A percentile compares a stretch with the other conserved stretches of the same genome.
Evolutionary conservation across 164 flowering plant genomes (phyloP).

Genomic region (Aristolochia contorta): DNA sequence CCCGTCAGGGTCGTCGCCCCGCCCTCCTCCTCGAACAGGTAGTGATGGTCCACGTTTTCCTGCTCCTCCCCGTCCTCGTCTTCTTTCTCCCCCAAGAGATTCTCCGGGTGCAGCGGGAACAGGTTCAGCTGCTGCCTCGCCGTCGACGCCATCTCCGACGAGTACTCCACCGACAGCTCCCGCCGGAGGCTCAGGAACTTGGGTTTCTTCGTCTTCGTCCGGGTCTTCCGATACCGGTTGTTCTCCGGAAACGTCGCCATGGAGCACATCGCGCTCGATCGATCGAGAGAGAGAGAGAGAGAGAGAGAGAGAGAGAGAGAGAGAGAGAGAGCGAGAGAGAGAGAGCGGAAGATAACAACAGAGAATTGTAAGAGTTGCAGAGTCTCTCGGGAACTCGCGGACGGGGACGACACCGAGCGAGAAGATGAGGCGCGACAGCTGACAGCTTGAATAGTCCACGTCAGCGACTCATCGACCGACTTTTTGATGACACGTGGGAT

Average conservation of each 20-base stretch:
- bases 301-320: too few species aligned
- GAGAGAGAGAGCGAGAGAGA: too few species aligned
- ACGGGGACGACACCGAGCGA: too few species aligned
- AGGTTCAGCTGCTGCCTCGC: constrained; percentile 29
- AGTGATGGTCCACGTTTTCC: neutral
- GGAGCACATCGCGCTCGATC: neutral
- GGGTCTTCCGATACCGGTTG: constrained; percentile 18
- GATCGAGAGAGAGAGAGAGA: too few species aligned
- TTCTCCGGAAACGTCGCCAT: neutral
- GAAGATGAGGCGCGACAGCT: neutral
- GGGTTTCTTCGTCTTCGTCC: constrained; percentile 40
- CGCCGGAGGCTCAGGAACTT: constrained; percentile 33
- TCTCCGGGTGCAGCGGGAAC: constrained; percentile 56
- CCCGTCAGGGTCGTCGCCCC: constrained; percentile 34
- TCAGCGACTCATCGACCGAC: neutral
- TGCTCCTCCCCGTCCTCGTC: constrained; percentile 18
- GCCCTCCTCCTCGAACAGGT: constrained; percentile 31
- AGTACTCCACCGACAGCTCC: neutral
- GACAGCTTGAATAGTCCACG: neutral
- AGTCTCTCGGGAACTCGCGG: too few species aligned
- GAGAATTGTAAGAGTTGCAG: too few species aligned
- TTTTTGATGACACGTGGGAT: neutral
- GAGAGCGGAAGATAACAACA: too few species aligned
- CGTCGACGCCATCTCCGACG: neutral
- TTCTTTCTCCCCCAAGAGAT: constrained; percentile 23